A percentile compares a stretch with the other conserved stretches of the same genome.
Conservation (phyloP, 2,329 filamentous ascomycete species). For the Helminthosporium solani region DNA sequence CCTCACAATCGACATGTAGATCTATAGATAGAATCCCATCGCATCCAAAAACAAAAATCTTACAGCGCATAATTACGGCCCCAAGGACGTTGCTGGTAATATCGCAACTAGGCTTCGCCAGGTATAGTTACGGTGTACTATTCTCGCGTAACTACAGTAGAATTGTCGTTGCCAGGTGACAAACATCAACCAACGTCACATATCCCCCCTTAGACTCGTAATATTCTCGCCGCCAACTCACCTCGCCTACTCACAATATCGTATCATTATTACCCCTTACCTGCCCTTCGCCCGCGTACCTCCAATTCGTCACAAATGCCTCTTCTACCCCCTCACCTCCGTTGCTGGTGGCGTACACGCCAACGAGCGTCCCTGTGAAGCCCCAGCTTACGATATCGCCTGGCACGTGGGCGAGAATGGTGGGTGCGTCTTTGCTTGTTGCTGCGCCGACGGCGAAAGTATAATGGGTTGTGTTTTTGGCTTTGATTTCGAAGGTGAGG, state of each 20-base stretch:
- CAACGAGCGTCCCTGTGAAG: constrained; percentile 51
- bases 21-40: no score
- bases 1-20: no score
- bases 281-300: constrained; percentile 23
- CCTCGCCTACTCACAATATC: not conserved
- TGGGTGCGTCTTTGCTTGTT: constrained; percentile 7
- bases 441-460: constrained; percentile 29
- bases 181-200: no score
- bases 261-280: constrained; percentile 12
- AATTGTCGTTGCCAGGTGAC: no score
- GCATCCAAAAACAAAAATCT: no score
- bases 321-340: constrained; percentile 47
- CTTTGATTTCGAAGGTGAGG: constrained; percentile 46
- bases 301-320: constrained; percentile 53
- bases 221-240: not conserved
- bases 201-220: not conserved
- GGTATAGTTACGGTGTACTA: no score
- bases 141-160: no score
- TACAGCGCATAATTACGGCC: no score
- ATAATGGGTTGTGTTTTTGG: constrained; percentile 51
- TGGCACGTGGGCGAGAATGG: constrained; percentile 23
- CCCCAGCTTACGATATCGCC: constrained; percentile 33
- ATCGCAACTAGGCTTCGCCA: no score
- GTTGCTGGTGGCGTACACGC: constrained; percentile 56
- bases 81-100: no score